A percentile compares a stretch with the other conserved stretches of the same genome.
Evolutionary conservation across 2,329 filamentous ascomycete genomes (phyloP).

Genomic region (Acarospora socialis): DNA sequence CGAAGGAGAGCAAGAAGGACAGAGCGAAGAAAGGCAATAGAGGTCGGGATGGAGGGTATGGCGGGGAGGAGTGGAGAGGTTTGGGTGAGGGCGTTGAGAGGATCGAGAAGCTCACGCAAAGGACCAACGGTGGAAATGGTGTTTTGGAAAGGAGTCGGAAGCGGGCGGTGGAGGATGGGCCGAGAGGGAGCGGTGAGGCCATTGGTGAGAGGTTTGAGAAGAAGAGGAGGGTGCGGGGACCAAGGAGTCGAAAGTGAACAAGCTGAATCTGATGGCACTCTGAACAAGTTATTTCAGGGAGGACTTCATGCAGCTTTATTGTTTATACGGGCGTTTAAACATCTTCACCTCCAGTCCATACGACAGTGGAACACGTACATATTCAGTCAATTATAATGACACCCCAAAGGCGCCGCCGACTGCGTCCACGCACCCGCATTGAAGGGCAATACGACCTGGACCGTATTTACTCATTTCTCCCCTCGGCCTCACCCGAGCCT

Average conservation of each 20-base stretch:
- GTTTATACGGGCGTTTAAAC: too few species aligned
- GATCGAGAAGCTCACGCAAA: slow-evolving; percentile 68
- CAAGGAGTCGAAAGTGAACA: slow-evolving; percentile 26
- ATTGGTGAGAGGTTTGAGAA: slow-evolving; percentile 66
- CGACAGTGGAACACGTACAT: too few species aligned
- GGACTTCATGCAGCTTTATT: slow-evolving; percentile 3
- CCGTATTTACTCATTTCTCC: too few species aligned
- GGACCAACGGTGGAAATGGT: slow-evolving; percentile 43
- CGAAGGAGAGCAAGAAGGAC: slow-evolving; percentile 80
- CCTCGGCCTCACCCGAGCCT: too few species aligned
- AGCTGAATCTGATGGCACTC: too few species aligned
- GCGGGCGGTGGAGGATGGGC: slow-evolving; percentile 60
- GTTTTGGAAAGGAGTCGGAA: slow-evolving; percentile 75
- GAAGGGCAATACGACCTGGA: too few species aligned
- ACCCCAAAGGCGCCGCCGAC: too few species aligned
- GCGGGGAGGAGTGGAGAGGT: slow-evolving; percentile 85
- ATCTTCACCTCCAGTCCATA: too few species aligned
- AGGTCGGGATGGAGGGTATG: slow-evolving; percentile 46
- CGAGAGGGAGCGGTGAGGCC: slow-evolving; percentile 37
- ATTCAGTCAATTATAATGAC: too few species aligned
- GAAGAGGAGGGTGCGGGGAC: slow-evolving; percentile 41
- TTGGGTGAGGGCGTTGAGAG: slow-evolving; percentile 75
- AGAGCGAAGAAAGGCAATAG: slow-evolving; percentile 39
- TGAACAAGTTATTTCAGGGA: too few species aligned
- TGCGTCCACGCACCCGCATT: too few species aligned